Evolutionary conservation across 805 yeast species (phyloP).

Genomic region (Lipomyces starkeyi): DNA sequence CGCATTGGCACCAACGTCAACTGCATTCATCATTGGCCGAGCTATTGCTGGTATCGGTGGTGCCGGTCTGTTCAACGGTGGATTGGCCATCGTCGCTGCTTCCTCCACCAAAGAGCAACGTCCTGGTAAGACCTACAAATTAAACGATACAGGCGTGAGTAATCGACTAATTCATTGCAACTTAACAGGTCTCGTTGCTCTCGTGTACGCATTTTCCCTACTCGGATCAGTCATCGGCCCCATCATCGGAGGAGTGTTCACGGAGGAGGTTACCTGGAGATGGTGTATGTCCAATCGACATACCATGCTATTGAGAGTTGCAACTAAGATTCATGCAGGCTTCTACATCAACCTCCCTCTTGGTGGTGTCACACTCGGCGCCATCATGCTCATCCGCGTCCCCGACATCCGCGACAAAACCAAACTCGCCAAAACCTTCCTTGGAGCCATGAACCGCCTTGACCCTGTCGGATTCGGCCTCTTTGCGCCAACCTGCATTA

Average conservation of each 20-base stretch:
- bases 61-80: conserved; percentile 65
- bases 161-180: no score
- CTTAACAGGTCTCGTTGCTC: background rate
- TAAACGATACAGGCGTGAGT: background rate
- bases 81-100: conserved; percentile 62
- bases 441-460: conserved; percentile 43
- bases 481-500: conserved; percentile 50
- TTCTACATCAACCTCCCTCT: conserved; percentile 55
- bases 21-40: conserved; percentile 70
- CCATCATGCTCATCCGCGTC: conserved; percentile 51
- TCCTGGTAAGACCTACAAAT: conserved; percentile 3
- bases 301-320: background rate
- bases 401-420: conserved; percentile 49
- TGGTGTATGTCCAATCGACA: conserved; percentile 45
- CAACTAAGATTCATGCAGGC: conserved; percentile 2
- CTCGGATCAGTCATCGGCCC: conserved; percentile 59
- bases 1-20: conserved; percentile 48
- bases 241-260: conserved; percentile 58
- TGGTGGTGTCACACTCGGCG: conserved; percentile 48
- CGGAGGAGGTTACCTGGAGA: conserved; percentile 55
- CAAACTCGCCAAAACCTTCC: no score
- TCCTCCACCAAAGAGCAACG: conserved; percentile 52
- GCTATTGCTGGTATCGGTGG: conserved; percentile 74
- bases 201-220: conserved; percentile 38
- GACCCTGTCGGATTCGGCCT: conserved; percentile 50